phyloP scores from a whole-genome alignment of 108 stramenopile genomes.

The Cyclotella sp. region DNA sequence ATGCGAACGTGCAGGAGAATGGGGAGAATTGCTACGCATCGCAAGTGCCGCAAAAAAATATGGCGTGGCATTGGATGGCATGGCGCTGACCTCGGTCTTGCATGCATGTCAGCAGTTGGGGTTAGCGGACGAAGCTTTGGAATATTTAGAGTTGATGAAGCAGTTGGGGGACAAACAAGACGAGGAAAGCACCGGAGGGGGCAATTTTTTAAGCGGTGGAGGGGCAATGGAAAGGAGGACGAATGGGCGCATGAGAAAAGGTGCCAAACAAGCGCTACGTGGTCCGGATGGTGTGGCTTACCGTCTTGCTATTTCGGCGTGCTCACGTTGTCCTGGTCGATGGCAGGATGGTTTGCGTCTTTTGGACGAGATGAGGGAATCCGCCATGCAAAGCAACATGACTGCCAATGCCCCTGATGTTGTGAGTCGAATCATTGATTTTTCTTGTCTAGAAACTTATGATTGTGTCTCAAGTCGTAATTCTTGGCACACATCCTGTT shows the following conservation, averaged over 20 bases:
- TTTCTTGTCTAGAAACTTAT: background rate
- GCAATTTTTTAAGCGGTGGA: background rate
- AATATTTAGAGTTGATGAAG: slow-evolving; percentile 76
- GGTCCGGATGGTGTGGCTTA: slow-evolving; percentile 87
- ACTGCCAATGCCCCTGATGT: slow-evolving; percentile 56
- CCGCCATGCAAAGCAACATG: slow-evolving; percentile 13
- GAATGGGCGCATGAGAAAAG: slow-evolving; percentile 52
- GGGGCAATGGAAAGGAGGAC: slow-evolving; percentile 36
- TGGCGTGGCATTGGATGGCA: slow-evolving; percentile 64
- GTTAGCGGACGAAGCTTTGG: slow-evolving; percentile 66
- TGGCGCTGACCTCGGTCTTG: slow-evolving; percentile 67
- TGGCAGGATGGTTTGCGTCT: slow-evolving; percentile 69
- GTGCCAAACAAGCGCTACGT: slow-evolving; percentile 55
- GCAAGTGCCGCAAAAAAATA: slow-evolving; percentile 57
- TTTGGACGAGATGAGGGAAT: slow-evolving; percentile 56
- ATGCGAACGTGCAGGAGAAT: slow-evolving; percentile 70
- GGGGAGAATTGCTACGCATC: slow-evolving; percentile 63
- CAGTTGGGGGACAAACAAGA: slow-evolving; percentile 17
- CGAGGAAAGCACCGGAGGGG: background rate
- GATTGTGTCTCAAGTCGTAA: background rate
- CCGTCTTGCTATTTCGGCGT: slow-evolving; percentile 81
- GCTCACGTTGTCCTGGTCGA: slow-evolving; percentile 58
- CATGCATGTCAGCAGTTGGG: slow-evolving; percentile 85
- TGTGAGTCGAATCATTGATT: slow-evolving; percentile 7
- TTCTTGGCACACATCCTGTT: background rate